Conservation (phyloP, 164 flowering plant genomes). For the Berberis thunbergii region DNA sequence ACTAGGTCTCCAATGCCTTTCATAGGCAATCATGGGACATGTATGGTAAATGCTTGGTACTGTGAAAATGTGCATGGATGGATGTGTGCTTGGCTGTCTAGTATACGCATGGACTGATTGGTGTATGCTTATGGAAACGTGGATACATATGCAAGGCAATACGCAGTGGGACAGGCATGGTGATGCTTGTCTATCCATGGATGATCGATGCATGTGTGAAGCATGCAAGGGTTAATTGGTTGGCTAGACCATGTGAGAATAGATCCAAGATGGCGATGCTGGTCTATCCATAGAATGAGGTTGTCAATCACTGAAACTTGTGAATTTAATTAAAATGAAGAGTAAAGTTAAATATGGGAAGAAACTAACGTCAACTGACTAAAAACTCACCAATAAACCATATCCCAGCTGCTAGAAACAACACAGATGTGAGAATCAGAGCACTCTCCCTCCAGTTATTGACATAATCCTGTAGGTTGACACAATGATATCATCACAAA, state of each 20-base stretch:
- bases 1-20: neutral
- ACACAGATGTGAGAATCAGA: constrained; percentile 55
- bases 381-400: constrained; percentile 60
- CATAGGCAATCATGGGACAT: neutral
- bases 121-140: neutral
- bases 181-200: neutral
- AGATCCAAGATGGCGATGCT: neutral
- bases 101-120: neutral
- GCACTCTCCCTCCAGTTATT: constrained; percentile 78
- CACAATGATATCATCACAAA: constrained; percentile 4
- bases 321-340: neutral
- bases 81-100: neutral
- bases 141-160: neutral
- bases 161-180: neutral
- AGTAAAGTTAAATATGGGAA: neutral
- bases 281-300: neutral
- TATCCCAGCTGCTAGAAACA: constrained; percentile 59
- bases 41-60: neutral
- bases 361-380: neutral
- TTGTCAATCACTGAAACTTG: neutral
- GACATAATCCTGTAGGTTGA: constrained; percentile 44
- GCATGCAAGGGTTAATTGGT: neutral
- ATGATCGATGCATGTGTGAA: neutral
- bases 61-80: neutral
- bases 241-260: neutral